Evolutionary conservation across 2,329 filamentous ascomycete species (phyloP).

Genomic region (Fusarium albidum): DNA sequence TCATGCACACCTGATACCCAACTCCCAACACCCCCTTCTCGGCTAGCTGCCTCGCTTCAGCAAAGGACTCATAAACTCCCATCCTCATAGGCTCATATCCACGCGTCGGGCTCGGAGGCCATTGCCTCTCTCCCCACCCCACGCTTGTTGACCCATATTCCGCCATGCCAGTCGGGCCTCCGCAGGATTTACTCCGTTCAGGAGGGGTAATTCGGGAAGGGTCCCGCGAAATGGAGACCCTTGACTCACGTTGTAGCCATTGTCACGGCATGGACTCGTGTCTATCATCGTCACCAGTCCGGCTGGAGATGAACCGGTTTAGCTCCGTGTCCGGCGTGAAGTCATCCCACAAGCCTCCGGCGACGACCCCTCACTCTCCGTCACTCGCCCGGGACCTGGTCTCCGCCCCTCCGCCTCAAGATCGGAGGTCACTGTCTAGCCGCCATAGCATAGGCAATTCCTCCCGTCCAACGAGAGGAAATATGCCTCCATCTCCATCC

Average conservation of each 20-base stretch:
- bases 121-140: conserved; percentile 2
- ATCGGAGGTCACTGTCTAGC: conserved; percentile 2
- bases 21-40: conserved; percentile 20
- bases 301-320: conserved; percentile 14
- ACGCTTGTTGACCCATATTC: conserved; percentile 12
- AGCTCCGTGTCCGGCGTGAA: conserved; percentile 22
- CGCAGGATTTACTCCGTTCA: conserved; percentile 12
- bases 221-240: conserved; percentile 16
- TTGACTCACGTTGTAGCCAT: conserved; percentile 9
- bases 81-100: conserved; percentile 17
- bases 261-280: conserved; percentile 29
- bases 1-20: conserved; percentile 37
- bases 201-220: conserved; percentile 20
- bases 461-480: too few relatives aligned
- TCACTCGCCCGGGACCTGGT: conserved; percentile 15
- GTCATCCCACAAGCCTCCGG: conserved; percentile 33
- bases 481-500: too few relatives aligned
- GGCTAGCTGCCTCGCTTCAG: conserved; percentile 15
- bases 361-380: conserved; percentile 9
- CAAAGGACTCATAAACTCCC: conserved; percentile 1
- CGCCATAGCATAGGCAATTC: background rate
- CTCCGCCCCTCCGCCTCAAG: conserved; percentile 22
- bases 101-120: background rate
- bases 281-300: conserved; percentile 16
- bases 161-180: conserved; percentile 17